These are phyloP conservation scores for Fusarium drepaniforme DNA, from an alignment of 2,329 filamentous ascomycete genomes.

Conservation along the genomic window DNA sequence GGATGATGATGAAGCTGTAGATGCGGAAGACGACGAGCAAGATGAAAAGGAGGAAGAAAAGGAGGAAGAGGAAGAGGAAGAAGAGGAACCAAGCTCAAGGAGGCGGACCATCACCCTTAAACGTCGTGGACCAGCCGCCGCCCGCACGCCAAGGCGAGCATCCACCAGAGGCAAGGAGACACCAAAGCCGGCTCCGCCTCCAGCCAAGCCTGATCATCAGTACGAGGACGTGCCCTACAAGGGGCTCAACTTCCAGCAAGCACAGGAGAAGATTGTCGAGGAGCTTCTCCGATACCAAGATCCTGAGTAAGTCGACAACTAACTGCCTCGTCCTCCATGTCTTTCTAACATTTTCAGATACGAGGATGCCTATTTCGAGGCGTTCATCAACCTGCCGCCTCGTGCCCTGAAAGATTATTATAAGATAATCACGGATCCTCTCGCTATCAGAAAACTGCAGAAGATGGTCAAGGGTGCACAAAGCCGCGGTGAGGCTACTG, in stretches of 20 bases:
- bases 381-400: constrained; percentile 83
- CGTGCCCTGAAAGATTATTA: constrained; percentile 88
- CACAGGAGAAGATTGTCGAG: constrained; percentile 86
- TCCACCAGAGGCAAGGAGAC: constrained; percentile 48
- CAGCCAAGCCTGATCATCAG: constrained; percentile 62
- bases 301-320: constrained; percentile 64
- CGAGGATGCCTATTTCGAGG: constrained; percentile 76
- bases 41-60: constrained; percentile 48
- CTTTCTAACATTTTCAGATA: constrained; percentile 60
- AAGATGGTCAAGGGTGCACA: constrained; percentile 82
- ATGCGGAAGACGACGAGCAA: constrained; percentile 47
- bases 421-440: constrained; percentile 82
- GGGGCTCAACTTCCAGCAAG: constrained; percentile 83
- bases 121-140: constrained; percentile 47
- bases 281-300: constrained; percentile 79
- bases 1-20: constrained; percentile 50
- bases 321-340: background rate
- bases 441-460: constrained; percentile 82
- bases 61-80: constrained; percentile 47
- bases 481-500: constrained; percentile 74
- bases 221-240: constrained; percentile 73
- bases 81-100: constrained; percentile 48
- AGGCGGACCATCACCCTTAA: constrained; percentile 55
- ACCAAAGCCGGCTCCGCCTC: constrained; percentile 51
- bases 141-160: constrained; percentile 50